Base-by-base conservation (phyloP, 345 rosid genomes). In the Cochlearia excelsa region DNA sequence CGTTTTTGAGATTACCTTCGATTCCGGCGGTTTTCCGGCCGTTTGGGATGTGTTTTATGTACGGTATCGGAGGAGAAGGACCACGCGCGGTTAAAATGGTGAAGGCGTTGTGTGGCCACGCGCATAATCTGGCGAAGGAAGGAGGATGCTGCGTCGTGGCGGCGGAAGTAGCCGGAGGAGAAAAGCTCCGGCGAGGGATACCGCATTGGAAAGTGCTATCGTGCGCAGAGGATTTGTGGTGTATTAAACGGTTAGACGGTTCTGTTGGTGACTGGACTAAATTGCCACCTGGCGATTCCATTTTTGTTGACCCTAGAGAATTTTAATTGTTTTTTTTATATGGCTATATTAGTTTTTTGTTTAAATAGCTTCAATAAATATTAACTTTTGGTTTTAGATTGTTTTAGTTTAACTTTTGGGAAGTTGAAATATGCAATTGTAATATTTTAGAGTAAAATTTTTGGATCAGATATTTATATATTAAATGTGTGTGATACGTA, bases 261-360 rank as follows among this genome's bases (percentile, higher is more conserved):
- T 68, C 85, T 33, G 77, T 61, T 68, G 88, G 88, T 69, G 98
- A 91, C 70, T 91, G 98, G 98, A 88, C 95, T 8, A 86, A 81
- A 54, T 86, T 93, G 30, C 75, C 82, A n/a, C 74, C 88, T 46
- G 93, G 78, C 11, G 26, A 61, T 63, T 86, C 96, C 7, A 86
- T 92, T 78, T 92, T 92, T 78, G 96, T 92, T 57, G 98, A 92
- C 71, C 98, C 98, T 30, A 80, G 98, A 63, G 98, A 92, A 67
- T 63, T 88, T 71, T 92, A 57, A 16, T 4, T 54, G 10, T 37
- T 48, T 27, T 37, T 48, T 27, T 4, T 16, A 44, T 27, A 11
- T 49, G 26, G 30, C 0, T 0, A 50, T 35, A 1, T 37, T 37
- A 37, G 35, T 37, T 37, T 37, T 37, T 4, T 8, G 40, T 6